These are phyloP conservation scores for Proliferodiscus dingleyae DNA, from an alignment of 2,329 filamentous ascomycete species.

Conservation along the genomic window DNA sequence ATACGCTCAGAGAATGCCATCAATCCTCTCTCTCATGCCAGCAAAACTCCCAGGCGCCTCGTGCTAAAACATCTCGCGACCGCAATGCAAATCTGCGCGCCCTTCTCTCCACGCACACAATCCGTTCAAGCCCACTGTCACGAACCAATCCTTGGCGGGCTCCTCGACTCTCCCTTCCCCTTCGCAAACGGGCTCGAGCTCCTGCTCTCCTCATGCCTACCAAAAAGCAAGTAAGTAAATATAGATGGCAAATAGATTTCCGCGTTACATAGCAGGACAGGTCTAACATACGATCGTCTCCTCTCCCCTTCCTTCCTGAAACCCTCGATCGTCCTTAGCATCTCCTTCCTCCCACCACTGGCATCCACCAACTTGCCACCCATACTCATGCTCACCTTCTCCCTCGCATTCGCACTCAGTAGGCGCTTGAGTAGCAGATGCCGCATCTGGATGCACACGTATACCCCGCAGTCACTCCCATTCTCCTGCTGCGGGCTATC, in stretches of 20 bases:
- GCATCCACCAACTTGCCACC: conserved; percentile 80
- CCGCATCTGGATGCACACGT: conserved; percentile 92
- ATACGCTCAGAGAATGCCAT: not conserved
- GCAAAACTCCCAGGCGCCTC: conserved; percentile 8
- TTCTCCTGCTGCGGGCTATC: conserved; percentile 92
- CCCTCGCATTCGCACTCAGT: conserved; percentile 69
- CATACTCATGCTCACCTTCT: conserved; percentile 95
- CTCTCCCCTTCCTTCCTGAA: conserved; percentile 84
- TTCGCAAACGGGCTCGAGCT: conserved; percentile 19
- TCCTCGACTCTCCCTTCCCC: conserved; percentile 18
- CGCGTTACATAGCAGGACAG: too few species aligned
- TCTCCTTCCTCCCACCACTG: conserved; percentile 76
- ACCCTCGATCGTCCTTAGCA: conserved; percentile 82
- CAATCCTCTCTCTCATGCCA: not conserved
- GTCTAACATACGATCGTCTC: conserved; percentile 75
- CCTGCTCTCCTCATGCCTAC: conserved; percentile 20
- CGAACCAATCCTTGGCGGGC: conserved; percentile 25
- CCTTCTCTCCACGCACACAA: not conserved
- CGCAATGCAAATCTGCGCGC: not conserved
- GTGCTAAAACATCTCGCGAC: too few species aligned
- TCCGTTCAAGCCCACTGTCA: not conserved
- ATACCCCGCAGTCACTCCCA: conserved; percentile 89
- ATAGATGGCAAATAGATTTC: not conserved
- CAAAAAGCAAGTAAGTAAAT: conserved; percentile 3
- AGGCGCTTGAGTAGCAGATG: conserved; percentile 84